Evolutionary conservation across 495 filamentous ascomycete species (phyloP).

Genomic region (Friedmanniomyces simplex): DNA sequence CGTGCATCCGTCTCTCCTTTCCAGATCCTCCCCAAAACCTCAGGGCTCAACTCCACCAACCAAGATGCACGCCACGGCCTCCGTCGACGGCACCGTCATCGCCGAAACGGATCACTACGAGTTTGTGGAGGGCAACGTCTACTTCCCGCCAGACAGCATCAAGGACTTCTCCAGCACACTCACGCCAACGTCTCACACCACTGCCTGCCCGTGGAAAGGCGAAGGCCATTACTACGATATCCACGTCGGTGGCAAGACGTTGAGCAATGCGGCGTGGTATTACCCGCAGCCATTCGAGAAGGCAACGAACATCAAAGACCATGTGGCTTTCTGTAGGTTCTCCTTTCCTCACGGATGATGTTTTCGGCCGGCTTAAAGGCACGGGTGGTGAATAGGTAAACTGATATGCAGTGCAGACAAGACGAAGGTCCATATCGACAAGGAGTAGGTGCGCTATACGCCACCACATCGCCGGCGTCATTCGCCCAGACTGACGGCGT

Average conservation of each 20-base stretch:
- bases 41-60: slow-evolving; percentile 30
- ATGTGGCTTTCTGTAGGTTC: slow-evolving; percentile 57
- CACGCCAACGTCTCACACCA: slow-evolving; percentile 34
- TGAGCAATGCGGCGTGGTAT: slow-evolving; percentile 58
- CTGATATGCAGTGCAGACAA: neutral
- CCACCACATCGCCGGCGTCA: neutral
- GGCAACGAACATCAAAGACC: slow-evolving; percentile 48
- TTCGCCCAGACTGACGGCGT: neutral
- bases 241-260: slow-evolving; percentile 33
- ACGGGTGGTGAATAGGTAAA: neutral
- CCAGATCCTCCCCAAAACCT: neutral
- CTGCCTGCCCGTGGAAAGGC: slow-evolving; percentile 60
- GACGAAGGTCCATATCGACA: neutral
- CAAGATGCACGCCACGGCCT: slow-evolving; percentile 43
- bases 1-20: neutral
- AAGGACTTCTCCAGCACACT: slow-evolving; percentile 28
- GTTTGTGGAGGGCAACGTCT: slow-evolving; percentile 62
- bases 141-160: slow-evolving; percentile 39
- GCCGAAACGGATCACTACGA: slow-evolving; percentile 53
- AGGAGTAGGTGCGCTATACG: neutral
- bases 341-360: neutral
- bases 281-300: slow-evolving; percentile 50
- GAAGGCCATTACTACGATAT: slow-evolving; percentile 56
- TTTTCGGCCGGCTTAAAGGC: neutral
- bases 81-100: slow-evolving; percentile 45